phyloP scores from a whole-genome alignment of 78 protist species.

The Goniomonas avonlea region DNA sequence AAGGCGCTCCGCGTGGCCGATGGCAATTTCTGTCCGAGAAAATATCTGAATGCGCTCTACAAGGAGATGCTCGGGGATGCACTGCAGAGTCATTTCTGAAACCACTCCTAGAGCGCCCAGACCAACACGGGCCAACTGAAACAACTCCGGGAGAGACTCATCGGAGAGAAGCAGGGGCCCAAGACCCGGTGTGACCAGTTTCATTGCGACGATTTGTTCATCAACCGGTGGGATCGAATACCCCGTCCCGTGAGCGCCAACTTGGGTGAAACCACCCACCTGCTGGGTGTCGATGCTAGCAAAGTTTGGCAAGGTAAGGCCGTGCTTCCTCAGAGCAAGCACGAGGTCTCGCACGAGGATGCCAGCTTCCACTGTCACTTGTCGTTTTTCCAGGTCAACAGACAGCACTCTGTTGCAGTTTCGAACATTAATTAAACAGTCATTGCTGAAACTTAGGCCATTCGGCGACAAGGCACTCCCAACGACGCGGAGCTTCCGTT shows the following conservation, averaged over 20 bases:
- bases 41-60: not conserved
- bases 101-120: slow-evolving; percentile 25
- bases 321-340: slow-evolving; percentile 20
- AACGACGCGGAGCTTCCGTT: no score
- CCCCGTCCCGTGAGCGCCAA: slow-evolving; percentile 24
- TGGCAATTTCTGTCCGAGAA: not conserved
- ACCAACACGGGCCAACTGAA: slow-evolving; percentile 10
- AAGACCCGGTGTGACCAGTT: slow-evolving; percentile 6
- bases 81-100: slow-evolving; percentile 10
- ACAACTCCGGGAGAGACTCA: not conserved
- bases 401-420: not conserved
- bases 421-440: no score
- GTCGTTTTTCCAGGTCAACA: not conserved
- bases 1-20: no score
- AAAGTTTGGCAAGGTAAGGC: slow-evolving; percentile 22
- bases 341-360: slow-evolving; percentile 8
- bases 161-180: not conserved
- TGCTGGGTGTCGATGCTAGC: slow-evolving; percentile 29
- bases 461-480: no score
- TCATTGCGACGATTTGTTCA: not conserved
- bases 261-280: not conserved
- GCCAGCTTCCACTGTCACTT: slow-evolving; percentile 12
- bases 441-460: no score
- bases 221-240: slow-evolving; percentile 12
- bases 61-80: slow-evolving; percentile 26